Percentiles rank a stretch among this genome's conserved stretches.
Conservation (phyloP, 352 stramenopile genomes). For the Plasmopara viticola region DNA sequence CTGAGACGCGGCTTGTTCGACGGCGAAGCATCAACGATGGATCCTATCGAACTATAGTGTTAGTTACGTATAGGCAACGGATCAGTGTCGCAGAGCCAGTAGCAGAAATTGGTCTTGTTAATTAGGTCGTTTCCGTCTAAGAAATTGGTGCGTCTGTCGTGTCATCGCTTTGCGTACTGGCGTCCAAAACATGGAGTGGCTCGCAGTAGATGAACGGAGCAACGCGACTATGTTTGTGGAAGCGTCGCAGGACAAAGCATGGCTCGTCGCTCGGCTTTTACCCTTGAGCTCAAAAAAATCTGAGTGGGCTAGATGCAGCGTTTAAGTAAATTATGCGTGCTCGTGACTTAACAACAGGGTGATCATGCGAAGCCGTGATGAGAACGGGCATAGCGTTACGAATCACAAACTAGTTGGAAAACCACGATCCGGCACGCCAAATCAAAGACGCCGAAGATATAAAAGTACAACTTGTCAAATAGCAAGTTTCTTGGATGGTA, state of each 20-base stretch:
- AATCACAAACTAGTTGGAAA: neutral
- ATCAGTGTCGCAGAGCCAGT: neutral
- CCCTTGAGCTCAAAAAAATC: neutral
- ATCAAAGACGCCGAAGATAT: neutral
- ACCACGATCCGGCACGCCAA: neutral
- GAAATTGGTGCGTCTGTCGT: neutral
- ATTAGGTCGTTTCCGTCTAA: too few species aligned
- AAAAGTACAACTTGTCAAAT: conserved; percentile 1
- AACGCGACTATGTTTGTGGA: neutral
- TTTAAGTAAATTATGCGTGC: neutral
- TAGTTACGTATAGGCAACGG: neutral
- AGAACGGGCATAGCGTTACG: neutral
- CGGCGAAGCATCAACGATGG: neutral
- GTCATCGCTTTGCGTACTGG: neutral
- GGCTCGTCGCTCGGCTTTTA: neutral
- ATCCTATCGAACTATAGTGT: too few species aligned
- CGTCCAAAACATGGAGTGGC: neutral
- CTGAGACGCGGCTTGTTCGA: neutral
- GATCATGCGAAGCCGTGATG: conserved; percentile 1
- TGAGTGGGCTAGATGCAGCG: neutral
- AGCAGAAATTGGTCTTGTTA: neutral
- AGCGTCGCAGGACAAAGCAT: neutral
- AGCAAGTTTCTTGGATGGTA: too few species aligned
- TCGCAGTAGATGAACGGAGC: neutral
- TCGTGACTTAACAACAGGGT: neutral